These are phyloP conservation scores for Ustilago curta DNA, from an alignment of 1,284 basidiomycete species.

Conservation along the genomic window DNA sequence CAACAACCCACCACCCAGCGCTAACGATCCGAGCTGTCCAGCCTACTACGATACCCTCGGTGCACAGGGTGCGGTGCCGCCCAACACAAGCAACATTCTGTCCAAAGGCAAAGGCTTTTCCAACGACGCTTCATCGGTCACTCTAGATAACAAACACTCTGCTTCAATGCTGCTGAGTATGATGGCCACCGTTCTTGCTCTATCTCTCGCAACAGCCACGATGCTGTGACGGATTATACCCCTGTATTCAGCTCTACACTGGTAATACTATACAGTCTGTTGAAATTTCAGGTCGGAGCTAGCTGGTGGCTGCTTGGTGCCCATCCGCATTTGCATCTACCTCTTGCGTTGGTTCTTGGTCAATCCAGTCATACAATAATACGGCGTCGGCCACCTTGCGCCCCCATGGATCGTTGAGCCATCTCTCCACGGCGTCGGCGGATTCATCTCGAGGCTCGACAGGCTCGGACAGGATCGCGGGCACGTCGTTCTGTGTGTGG, in stretches of 20 bases:
- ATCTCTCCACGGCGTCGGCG: conserved; percentile 13
- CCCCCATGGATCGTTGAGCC: conserved; percentile 36
- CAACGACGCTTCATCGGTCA: conserved; percentile 15
- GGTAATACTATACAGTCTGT: not conserved
- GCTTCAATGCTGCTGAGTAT: not conserved
- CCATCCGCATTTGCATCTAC: conserved; percentile 5
- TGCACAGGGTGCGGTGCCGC: conserved; percentile 18
- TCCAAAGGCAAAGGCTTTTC: conserved; percentile 43
- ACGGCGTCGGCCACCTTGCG: conserved; percentile 51
- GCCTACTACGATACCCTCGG: conserved; percentile 47
- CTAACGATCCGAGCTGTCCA: conserved; percentile 32
- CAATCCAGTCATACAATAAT: conserved; percentile 54
- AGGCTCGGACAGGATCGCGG: not conserved
- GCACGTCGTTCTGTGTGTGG: not conserved
- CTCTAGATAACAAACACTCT: not conserved
- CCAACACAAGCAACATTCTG: conserved; percentile 51
- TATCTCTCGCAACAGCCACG: conserved; percentile 14
- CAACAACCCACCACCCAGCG: conserved; percentile 40
- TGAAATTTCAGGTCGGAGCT: not conserved
- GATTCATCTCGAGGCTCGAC: not conserved
- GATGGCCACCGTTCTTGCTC: not conserved
- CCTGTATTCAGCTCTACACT: not conserved
- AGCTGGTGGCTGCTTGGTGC: conserved; percentile 3
- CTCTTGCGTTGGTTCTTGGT: conserved; percentile 32
- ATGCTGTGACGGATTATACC: conserved; percentile 12